Evolutionary conservation across 192 early-diverging fungal genomes (phyloP).

Genomic region (Coemansia sp.): DNA sequence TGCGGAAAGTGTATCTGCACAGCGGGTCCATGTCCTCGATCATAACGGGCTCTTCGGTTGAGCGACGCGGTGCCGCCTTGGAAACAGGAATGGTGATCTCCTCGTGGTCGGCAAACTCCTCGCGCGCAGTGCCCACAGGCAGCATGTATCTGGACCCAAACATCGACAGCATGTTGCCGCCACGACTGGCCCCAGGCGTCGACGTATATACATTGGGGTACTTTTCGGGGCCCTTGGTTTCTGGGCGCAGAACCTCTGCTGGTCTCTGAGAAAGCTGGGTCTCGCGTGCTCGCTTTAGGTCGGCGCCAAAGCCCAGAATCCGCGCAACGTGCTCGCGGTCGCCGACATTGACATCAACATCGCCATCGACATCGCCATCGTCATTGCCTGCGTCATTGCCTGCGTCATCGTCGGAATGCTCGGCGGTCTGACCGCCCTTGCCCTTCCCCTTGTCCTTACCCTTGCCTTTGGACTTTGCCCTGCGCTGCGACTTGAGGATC

Average conservation of each 20-base stretch:
- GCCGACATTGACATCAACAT: not conserved
- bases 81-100: constrained; percentile 87
- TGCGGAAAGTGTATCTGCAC: constrained; percentile 76
- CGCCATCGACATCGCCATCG: not conserved
- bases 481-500: constrained; percentile 23
- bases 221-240: constrained; percentile 21
- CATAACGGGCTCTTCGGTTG: constrained; percentile 61
- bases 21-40: constrained; percentile 73
- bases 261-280: constrained; percentile 39
- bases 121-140: constrained; percentile 69
- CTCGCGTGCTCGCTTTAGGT: constrained; percentile 41
- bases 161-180: constrained; percentile 68
- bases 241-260: constrained; percentile 30
- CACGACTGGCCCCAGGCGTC: constrained; percentile 16
- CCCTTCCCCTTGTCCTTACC: constrained; percentile 8
- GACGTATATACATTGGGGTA: constrained; percentile 88
- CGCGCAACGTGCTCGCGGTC: constrained; percentile 25
- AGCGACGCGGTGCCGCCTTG: constrained; percentile 60
- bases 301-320: constrained; percentile 34
- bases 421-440: not conserved
- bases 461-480: constrained; percentile 1
- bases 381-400: not conserved
- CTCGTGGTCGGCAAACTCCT: constrained; percentile 80
- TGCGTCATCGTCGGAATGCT: not conserved
- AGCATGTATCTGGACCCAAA: constrained; percentile 78